phyloP scores from a whole-genome alignment of 345 rosid genomes.

The Moricandia arvensis region DNA sequence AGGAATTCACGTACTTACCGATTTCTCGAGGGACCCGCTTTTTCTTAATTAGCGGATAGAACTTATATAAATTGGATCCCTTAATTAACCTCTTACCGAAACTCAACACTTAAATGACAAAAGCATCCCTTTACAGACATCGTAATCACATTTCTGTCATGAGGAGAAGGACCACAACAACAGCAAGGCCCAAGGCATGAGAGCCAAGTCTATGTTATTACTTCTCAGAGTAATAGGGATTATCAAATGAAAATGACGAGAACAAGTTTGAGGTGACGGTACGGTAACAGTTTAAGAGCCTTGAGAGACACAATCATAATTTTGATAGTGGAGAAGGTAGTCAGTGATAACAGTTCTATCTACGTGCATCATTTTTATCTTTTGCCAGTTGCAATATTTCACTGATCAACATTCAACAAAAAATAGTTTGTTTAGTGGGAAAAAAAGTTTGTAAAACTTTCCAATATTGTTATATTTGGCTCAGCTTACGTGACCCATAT shows the following conservation, averaged over 20 bases:
- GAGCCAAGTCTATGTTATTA: neutral
- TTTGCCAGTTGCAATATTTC: conserved; percentile 19
- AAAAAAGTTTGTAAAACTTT: neutral
- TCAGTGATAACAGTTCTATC: conserved; percentile 1
- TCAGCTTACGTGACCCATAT: too few species aligned
- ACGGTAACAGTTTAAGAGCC: neutral
- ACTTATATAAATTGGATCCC: neutral
- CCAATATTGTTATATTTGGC: neutral
- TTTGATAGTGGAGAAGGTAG: conserved; percentile 1
- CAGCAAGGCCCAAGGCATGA: conserved; percentile 8
- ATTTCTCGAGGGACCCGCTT: conserved; percentile 4
- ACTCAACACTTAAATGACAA: neutral
- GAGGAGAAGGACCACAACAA: conserved; percentile 4
- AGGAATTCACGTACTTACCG: neutral
- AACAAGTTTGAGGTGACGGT: neutral
- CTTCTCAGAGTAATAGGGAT: neutral
- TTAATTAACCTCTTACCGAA: neutral
- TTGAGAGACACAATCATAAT: neutral
- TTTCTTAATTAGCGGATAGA: neutral
- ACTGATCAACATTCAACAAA: conserved; percentile 6
- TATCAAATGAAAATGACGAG: conserved; percentile 4
- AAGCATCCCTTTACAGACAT: neutral
- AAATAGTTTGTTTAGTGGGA: conserved; percentile 8
- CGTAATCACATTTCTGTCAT: conserved; percentile 13
- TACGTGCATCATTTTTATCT: conserved; percentile 23